Percentiles rank a stretch among this genome's conserved stretches.
These are phyloP conservation scores for Astragalus membranaceus DNA, from an alignment of 306 rosid genomes.

Conservation along the genomic window DNA sequence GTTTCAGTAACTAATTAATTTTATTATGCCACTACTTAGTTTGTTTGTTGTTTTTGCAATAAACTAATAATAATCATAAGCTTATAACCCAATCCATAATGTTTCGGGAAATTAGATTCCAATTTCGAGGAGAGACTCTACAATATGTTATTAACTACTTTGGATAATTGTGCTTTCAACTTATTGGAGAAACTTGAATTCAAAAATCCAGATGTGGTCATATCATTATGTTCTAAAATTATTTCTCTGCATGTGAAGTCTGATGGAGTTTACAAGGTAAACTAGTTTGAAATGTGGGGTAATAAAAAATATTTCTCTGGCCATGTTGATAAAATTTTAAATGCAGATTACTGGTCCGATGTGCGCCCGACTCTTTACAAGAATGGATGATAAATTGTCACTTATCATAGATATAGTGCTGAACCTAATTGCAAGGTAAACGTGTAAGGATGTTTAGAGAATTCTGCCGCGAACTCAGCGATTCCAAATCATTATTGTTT, in stretches of 20 bases:
- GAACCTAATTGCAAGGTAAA: constrained; percentile 52
- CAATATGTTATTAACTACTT: constrained; percentile 36
- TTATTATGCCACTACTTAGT: background rate
- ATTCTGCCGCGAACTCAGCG: background rate
- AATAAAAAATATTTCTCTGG: background rate
- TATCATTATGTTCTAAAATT: constrained; percentile 32
- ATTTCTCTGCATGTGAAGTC: constrained; percentile 57
- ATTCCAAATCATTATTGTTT: background rate
- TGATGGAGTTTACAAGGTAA: constrained; percentile 66
- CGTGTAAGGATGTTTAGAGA: background rate
- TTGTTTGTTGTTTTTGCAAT: no score
- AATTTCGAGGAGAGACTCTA: constrained; percentile 50
- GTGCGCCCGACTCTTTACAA: constrained; percentile 51
- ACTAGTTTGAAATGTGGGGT: background rate
- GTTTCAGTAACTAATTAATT: constrained; percentile 40
- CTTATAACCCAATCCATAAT: background rate
- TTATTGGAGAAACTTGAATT: constrained; percentile 37
- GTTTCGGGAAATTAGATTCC: constrained; percentile 58
- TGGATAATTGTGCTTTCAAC: constrained; percentile 51
- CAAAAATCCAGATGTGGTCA: constrained; percentile 28
- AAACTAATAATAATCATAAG: no score
- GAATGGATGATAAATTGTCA: constrained; percentile 24
- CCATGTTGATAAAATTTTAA: constrained; percentile 23
- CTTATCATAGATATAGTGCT: constrained; percentile 40
- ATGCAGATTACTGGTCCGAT: constrained; percentile 59